phyloP scores from a whole-genome alignment of 2,329 filamentous ascomycete species.

The Neofusicoccum sp. region DNA sequence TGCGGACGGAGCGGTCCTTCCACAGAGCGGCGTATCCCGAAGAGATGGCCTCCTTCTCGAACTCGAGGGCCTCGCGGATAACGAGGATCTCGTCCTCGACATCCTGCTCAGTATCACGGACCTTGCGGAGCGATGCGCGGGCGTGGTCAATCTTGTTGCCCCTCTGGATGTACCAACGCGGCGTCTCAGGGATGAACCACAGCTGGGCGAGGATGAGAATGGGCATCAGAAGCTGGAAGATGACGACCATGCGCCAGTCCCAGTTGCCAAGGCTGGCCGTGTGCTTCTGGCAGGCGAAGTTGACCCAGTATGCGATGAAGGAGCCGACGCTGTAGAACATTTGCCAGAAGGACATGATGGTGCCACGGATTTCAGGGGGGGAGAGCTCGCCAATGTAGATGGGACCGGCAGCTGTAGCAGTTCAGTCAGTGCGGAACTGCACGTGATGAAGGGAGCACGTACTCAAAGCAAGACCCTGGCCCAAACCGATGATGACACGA shows the following conservation, averaged over 20 bases:
- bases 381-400: slow-evolving; percentile 71
- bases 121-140: slow-evolving; percentile 54
- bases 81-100: slow-evolving; percentile 64
- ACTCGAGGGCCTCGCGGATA: slow-evolving; percentile 68
- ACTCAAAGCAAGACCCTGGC: slow-evolving; percentile 66
- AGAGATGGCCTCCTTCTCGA: slow-evolving; percentile 68
- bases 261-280: slow-evolving; percentile 60
- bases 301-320: slow-evolving; percentile 65
- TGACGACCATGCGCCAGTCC: slow-evolving; percentile 72
- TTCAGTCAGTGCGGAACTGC: not conserved
- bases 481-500: slow-evolving; percentile 66
- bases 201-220: slow-evolving; percentile 60
- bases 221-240: slow-evolving; percentile 70
- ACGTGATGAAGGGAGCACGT: slow-evolving; percentile 25
- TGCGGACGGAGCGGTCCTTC: slow-evolving; percentile 67
- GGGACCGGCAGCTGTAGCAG: slow-evolving; percentile 56
- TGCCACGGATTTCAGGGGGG: slow-evolving; percentile 62
- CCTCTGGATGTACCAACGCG: slow-evolving; percentile 56
- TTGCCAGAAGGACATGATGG: slow-evolving; percentile 70
- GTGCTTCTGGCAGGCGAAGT: slow-evolving; percentile 56
- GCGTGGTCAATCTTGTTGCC: slow-evolving; percentile 61
- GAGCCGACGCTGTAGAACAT: slow-evolving; percentile 65
- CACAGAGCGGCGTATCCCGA: slow-evolving; percentile 64
- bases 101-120: slow-evolving; percentile 63
- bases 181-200: slow-evolving; percentile 53